phyloP scores from a whole-genome alignment of 2,329 filamentous ascomycete genomes.

The Pseudogymnoascus sp. region DNA sequence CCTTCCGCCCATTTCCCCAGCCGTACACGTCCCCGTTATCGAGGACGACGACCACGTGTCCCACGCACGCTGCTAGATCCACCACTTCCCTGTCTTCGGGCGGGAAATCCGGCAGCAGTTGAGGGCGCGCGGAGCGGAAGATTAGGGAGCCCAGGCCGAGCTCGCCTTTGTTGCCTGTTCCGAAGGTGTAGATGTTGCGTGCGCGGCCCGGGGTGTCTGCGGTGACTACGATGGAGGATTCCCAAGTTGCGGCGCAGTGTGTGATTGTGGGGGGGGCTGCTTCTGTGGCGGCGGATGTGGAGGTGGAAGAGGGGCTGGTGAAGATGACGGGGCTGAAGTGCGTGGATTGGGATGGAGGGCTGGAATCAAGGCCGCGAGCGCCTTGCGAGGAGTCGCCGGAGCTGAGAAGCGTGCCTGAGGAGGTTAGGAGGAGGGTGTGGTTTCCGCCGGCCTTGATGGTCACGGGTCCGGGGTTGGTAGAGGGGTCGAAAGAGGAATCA shows the following conservation, averaged over 20 bases:
- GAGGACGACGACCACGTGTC: constrained; percentile 66
- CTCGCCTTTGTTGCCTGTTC: constrained; percentile 62
- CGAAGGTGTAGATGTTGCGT: constrained; percentile 52
- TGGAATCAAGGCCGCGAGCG: constrained; percentile 39
- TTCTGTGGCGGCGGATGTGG: constrained; percentile 15
- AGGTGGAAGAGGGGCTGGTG: constrained; percentile 11
- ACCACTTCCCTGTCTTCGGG: constrained; percentile 48
- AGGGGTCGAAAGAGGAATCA: constrained; percentile 28
- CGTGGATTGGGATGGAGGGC: constrained; percentile 7
- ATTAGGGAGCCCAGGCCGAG: constrained; percentile 53
- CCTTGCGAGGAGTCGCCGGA: constrained; percentile 52
- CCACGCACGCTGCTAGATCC: constrained; percentile 64
- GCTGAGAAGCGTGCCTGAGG: constrained; percentile 50
- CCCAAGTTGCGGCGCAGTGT: constrained; percentile 68
- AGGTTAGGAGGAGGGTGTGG: constrained; percentile 68
- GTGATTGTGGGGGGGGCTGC: constrained; percentile 14
- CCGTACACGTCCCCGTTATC: constrained; percentile 71
- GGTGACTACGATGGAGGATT: constrained; percentile 55
- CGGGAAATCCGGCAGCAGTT: constrained; percentile 53
- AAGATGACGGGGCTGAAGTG: constrained; percentile 17
- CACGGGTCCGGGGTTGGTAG: constrained; percentile 29
- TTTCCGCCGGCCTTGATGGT: constrained; percentile 61
- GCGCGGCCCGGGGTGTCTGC: constrained; percentile 35
- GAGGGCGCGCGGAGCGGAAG: constrained; percentile 39
- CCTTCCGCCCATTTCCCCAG: constrained; percentile 82